phyloP scores from a whole-genome alignment of 345 rosid species.

The Euphorbia lathyris region DNA sequence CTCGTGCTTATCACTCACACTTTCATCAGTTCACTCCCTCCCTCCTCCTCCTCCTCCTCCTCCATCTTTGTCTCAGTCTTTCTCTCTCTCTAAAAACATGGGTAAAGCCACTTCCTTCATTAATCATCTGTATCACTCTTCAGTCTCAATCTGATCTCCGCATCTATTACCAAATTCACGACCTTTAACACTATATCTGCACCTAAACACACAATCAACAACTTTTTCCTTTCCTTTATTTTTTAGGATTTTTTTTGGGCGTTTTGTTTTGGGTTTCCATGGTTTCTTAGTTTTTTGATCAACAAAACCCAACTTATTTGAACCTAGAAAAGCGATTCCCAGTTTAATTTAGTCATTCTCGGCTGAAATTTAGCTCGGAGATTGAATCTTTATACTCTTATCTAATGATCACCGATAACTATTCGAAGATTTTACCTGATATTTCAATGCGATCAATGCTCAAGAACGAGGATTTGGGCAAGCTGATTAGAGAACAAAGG shows the following conservation, averaged over 20 bases:
- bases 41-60: too few species aligned
- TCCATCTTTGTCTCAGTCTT: constrained; percentile 2
- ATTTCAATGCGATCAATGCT: constrained; percentile 51
- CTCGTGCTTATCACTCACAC: constrained; percentile 37
- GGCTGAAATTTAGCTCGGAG: constrained; percentile 12
- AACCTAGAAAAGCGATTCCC: background rate
- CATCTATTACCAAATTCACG: background rate
- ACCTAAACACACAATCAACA: background rate
- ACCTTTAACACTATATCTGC: background rate
- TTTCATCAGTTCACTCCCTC: constrained; percentile 25
- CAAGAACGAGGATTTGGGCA: constrained; percentile 45
- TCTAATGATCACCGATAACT: constrained; percentile 31
- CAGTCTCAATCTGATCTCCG: constrained; percentile 20
- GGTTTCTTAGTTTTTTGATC: constrained; percentile 21
- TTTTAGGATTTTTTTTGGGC: background rate
- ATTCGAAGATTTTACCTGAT: constrained; percentile 50
- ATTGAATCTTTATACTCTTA: constrained; percentile 4
- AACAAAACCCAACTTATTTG: background rate
- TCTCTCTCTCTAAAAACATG: constrained; percentile 15
- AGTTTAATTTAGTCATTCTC: background rate
- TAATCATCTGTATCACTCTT: constrained; percentile 14
- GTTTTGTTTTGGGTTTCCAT: background rate
- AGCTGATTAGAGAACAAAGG: constrained; percentile 51
- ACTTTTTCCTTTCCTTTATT: background rate
- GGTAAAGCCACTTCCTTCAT: constrained; percentile 15